Evolutionary conservation across 2,329 filamentous ascomycete genomes (phyloP).

Genomic region (Amauroascus niger): DNA sequence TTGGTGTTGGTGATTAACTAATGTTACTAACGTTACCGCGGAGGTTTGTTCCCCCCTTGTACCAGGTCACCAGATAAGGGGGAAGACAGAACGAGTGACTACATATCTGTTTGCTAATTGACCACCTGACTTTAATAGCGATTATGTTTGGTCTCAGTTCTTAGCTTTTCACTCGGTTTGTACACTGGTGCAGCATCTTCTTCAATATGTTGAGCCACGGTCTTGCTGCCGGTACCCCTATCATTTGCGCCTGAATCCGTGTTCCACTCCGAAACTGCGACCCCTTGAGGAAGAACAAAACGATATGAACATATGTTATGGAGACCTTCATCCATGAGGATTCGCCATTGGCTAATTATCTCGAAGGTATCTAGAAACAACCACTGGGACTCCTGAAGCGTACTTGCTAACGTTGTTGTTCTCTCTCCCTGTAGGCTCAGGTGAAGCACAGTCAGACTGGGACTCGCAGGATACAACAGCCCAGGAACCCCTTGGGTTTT

Average conservation of each 20-base stretch:
- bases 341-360: conserved; percentile 78
- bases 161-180: background rate
- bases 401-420: background rate
- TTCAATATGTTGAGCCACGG: background rate
- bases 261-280: background rate
- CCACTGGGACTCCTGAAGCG: background rate
- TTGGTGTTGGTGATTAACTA: background rate
- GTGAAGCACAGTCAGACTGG: conserved; percentile 36
- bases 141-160: background rate
- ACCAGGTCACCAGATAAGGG: background rate
- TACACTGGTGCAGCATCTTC: background rate
- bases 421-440: conserved; percentile 22
- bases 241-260: background rate
- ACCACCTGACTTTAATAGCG: background rate
- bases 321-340: conserved; percentile 80
- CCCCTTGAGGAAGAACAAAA: background rate
- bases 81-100: background rate
- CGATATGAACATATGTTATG: conserved; percentile 46
- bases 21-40: background rate
- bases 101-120: background rate
- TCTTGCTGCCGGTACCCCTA: background rate
- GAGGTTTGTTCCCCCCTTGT: background rate
- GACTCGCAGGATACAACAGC: conserved; percentile 24
- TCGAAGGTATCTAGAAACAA: conserved; percentile 57
- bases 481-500: conserved; percentile 16